These are phyloP conservation scores for Adiantum capillusveneris DNA, from an alignment of 75 land plant species.

Conservation along the genomic window DNA sequence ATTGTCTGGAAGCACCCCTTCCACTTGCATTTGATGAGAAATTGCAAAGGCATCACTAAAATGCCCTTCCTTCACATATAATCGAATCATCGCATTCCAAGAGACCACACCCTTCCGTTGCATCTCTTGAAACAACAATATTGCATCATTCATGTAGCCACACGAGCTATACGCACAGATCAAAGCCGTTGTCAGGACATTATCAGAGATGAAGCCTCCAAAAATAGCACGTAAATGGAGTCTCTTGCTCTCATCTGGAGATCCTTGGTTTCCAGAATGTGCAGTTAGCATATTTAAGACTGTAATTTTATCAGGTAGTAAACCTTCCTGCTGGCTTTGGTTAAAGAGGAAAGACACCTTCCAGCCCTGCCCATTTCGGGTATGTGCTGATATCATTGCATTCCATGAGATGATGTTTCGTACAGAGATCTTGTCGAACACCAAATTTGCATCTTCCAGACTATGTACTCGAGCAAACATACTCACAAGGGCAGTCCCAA, in stretches of 20 bases:
- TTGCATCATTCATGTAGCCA: conserved; percentile 24
- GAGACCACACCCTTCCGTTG: conserved; percentile 8
- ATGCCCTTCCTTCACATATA: conserved; percentile 13
- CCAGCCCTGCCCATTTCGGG: background rate
- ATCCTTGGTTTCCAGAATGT: conserved; percentile 5
- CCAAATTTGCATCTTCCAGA: conserved; percentile 6
- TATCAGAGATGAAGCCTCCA: conserved; percentile 18
- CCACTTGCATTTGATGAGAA: conserved; percentile 14
- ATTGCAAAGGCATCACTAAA: conserved; percentile 10
- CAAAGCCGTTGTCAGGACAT: conserved; percentile 37
- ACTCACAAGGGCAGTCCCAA: conserved; percentile 15
- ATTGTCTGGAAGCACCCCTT: conserved; percentile 13
- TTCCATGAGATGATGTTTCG: conserved; percentile 9
- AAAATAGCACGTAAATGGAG: conserved; percentile 38
- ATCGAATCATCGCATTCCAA: conserved; percentile 20
- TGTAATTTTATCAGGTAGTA: conserved; percentile 9
- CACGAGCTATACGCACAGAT: conserved; percentile 39
- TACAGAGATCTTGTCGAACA: conserved; percentile 3
- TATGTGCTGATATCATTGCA: conserved; percentile 17
- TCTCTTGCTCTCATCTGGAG: conserved; percentile 16
- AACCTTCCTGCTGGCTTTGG: conserved; percentile 4
- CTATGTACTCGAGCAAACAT: conserved; percentile 4
- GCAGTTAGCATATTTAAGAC: conserved; percentile 7
- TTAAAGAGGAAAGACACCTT: conserved; percentile 5
- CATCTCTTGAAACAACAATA: conserved; percentile 3